Evolutionary conservation across 2,329 filamentous ascomycete genomes (phyloP), one percentile per base, ranked within the genome.

Genomic region (Trichoderma cornu-damae): DNA sequence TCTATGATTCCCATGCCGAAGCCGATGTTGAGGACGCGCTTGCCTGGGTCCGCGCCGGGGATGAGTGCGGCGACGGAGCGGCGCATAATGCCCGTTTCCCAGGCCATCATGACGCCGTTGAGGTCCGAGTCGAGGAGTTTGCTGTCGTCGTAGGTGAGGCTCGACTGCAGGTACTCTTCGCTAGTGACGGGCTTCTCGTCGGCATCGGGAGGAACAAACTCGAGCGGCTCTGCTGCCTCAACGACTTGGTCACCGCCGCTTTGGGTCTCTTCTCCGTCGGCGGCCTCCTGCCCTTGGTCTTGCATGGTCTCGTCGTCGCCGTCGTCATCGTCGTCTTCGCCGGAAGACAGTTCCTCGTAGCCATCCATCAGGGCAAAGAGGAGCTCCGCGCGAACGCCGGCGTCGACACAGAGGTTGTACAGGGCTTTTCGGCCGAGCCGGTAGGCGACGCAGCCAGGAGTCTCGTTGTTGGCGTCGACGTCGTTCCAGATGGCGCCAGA

Each of bases 401-500:
- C 93, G 68, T 93, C 89, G 6, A 97, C 88, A 69, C 93, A 89
- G 58, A 91, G 72, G 38, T 87, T 82, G 69, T 99, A 97, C 34
- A 96, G 74, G 49, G 83, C 80, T 54, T 73, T 79, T 65, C 89
- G 76, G 0, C 88, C 87, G 22, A 96, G 69, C 24, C 84, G 76
- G 58, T 79, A 78, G 7, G 94, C 94, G 42, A 96, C 76, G 70
- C 93, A 97, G 6, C 91, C 94, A 0, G 94, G 91, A 3, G 94
- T 97, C 77, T 97, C 93, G 65, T 90, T 82, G 64, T 89, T 87
- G 63, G 78, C 75, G 71, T 97, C 90, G 57, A 97, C 77, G 70
- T 96, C 92, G 74, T 99, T 99, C 94, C 94, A 99, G 64, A 97
- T 96, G 9, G 90, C 94, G 30, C 94, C 94, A 64, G 88, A 87